Base-by-base conservation (phyloP, 257 asterid genomes). In the Nicotiana knightiana region DNA sequence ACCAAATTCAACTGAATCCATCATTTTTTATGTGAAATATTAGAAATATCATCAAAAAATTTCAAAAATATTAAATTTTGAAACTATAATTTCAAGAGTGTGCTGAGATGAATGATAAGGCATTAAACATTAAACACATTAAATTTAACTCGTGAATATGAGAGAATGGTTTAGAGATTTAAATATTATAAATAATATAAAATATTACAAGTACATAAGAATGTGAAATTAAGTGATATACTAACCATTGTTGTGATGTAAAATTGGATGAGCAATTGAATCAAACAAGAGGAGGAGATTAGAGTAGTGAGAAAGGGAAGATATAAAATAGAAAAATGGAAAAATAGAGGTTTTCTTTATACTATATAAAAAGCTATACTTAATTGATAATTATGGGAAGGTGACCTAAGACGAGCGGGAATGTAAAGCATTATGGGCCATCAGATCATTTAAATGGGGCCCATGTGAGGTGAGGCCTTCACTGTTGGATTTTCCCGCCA, bases 401-500 rank as follows among this genome's bases (percentile, higher is more conserved):
- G 51, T 43, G 51, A 43, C 51, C 51, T 43, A 9, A 43, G 51
- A 43, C 51, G 12, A 88, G 80, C 85, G 86, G 86, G 80, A 86
- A 39, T 39, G 62, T 67, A 82, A 82, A 65, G 76, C 35, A 32
- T 64, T 55, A 53, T 46, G 18, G 78, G 53, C 90, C 87, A 83
- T 84, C 24, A 55, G 87, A 46, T 70, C 51, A 84, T 86, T 33
- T 9, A 8, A 1, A 57, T 32, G 86, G 93, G 90, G 15, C 86
- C 91, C 86, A 79, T 1, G 0, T 32, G 30, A 76, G 64, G 76
- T 10, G 59, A 75, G 62, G 79, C 75, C 3, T 54, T 15, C 9
- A 9, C 86, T 64, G 55, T 26, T 61, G 81, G 73, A 4, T n/a
- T 10, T 55, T 53, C 85, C 90, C 93, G 88, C 82, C 81, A 87